Conservation (phyloP, 1,284 basidiomycete species). For the Cerrena zonata region DNA sequence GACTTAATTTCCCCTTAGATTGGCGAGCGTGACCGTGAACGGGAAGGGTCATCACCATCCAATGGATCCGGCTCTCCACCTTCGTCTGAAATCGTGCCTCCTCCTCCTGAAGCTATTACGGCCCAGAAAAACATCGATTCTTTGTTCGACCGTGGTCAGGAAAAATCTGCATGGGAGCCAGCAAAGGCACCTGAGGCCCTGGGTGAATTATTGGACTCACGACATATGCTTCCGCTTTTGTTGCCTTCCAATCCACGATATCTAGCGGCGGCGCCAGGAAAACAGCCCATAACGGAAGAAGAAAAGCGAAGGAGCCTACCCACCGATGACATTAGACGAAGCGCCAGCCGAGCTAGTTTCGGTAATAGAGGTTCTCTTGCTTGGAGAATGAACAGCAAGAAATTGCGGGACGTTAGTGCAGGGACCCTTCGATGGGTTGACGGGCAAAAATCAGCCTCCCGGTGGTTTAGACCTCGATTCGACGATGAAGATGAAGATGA, state of each 20-base stretch:
- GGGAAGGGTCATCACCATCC: constrained; percentile 40
- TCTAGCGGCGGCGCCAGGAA: constrained; percentile 65
- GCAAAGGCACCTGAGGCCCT: constrained; percentile 71
- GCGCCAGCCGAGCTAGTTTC: constrained; percentile 32
- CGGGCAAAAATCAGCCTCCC: constrained; percentile 46
- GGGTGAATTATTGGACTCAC: constrained; percentile 83
- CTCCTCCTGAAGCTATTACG: constrained; percentile 28
- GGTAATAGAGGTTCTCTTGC: constrained; percentile 39
- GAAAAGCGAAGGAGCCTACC: constrained; percentile 26
- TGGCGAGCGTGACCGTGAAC: constrained; percentile 47
- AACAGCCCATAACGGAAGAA: constrained; percentile 34
- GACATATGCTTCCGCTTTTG: constrained; percentile 85
- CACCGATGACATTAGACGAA: constrained; percentile 32
- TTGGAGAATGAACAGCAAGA: constrained; percentile 53
- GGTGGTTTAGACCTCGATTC: constrained; percentile 33
- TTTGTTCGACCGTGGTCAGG: constrained; percentile 66
- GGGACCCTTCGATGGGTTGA: constrained; percentile 64
- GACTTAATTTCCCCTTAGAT: constrained; percentile 39
- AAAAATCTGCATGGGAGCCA: constrained; percentile 70
- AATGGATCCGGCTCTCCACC: constrained; percentile 33
- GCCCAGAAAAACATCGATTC: constrained; percentile 65
- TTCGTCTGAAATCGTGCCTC: constrained; percentile 25
- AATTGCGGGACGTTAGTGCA: constrained; percentile 54
- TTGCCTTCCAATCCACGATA: constrained; percentile 76
- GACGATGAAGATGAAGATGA: constrained; percentile 34